Conservation (phyloP, 768 basidiomycete species). For the Trametes punicea region DNA sequence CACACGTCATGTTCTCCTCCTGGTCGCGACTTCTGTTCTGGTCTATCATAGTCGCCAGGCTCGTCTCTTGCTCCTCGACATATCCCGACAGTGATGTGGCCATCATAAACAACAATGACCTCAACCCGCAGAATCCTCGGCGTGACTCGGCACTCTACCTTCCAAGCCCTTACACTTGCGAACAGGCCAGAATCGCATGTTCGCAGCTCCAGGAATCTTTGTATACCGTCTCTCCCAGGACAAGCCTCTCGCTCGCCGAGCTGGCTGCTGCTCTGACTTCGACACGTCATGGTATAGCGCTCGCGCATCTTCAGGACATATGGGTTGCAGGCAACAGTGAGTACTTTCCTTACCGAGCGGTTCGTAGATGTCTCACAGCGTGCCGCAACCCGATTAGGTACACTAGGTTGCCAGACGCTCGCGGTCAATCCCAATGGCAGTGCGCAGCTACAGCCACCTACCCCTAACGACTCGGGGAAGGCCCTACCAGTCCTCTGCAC, state of each 20-base stretch:
- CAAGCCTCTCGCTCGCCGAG: neutral
- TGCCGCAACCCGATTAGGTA: neutral
- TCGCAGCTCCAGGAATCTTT: conserved; percentile 4
- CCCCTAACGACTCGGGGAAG: neutral
- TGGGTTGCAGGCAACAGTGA: neutral
- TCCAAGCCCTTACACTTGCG: neutral
- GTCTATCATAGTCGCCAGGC: no score
- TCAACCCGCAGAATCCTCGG: conserved; percentile 1
- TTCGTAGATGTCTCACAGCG: neutral
- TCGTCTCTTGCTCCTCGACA: neutral
- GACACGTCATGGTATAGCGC: neutral
- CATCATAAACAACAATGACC: conserved; percentile 9
- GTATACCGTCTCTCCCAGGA: neutral
- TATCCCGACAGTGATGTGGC: conserved; percentile 8
- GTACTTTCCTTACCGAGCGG: neutral
- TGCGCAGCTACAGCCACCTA: neutral
- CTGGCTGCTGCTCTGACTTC: neutral
- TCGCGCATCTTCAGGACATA: neutral
- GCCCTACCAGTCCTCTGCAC: conserved; percentile 7
- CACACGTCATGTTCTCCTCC: neutral
- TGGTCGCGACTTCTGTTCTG: neutral
- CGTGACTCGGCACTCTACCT: conserved; percentile 3
- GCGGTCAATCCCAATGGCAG: neutral
- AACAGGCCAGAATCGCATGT: neutral
- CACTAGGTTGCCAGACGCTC: neutral